phyloP scores from a whole-genome alignment of 768 basidiomycete genomes.

The Mycena kentingensis region DNA sequence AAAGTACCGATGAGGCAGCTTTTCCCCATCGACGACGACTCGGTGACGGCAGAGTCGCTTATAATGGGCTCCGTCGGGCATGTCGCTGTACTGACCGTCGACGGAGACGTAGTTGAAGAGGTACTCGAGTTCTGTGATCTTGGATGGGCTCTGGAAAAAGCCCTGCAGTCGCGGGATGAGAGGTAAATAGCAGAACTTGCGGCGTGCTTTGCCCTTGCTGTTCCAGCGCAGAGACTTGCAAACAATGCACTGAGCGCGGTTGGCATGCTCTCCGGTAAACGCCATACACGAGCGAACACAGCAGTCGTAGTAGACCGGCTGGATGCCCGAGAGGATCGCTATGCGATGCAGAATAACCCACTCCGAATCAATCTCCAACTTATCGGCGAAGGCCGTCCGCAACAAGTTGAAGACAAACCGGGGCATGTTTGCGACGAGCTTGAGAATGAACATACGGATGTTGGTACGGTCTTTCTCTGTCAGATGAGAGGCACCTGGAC shows the following conservation, averaged over 20 bases:
- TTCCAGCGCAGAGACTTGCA: neutral
- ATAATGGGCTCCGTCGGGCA: conserved; percentile 40
- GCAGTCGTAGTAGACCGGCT: neutral
- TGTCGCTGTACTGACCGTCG: conserved; percentile 28
- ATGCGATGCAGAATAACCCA: neutral
- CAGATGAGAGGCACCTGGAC: neutral
- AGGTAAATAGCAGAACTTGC: neutral
- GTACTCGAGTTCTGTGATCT: conserved; percentile 17
- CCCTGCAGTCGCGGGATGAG: conserved; percentile 32
- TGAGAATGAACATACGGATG: neutral
- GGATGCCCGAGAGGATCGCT: neutral
- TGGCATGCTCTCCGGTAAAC: neutral
- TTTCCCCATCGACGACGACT: conserved; percentile 32
- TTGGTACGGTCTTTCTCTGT: neutral
- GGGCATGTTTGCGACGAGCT: neutral
- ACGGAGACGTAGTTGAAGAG: conserved; percentile 12
- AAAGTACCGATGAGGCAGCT: conserved; percentile 35
- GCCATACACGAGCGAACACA: neutral
- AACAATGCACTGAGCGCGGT: neutral
- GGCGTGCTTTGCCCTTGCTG: neutral
- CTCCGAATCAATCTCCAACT: neutral
- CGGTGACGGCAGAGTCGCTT: conserved; percentile 16
- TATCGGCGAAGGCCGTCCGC: neutral
- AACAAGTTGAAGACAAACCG: neutral
- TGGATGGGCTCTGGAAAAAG: conserved; percentile 18